Percentiles rank a stretch among this genome's conserved stretches.
Conservation (phyloP, 2,329 filamentous ascomycete genomes). For the Phialophora verrucosa region DNA sequence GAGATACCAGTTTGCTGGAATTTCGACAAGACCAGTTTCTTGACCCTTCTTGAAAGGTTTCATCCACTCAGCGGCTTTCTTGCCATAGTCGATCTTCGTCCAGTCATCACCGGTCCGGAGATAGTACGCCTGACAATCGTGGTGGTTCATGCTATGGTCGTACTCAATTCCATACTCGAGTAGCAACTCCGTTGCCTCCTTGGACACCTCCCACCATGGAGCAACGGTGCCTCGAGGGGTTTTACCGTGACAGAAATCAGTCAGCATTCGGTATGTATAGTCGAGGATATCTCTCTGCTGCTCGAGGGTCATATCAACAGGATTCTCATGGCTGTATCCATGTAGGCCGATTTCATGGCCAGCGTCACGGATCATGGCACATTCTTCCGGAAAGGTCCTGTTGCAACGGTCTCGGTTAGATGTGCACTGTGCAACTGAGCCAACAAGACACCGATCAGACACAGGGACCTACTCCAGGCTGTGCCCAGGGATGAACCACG, state of each 20-base stretch:
- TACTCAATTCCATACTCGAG: slow-evolving; percentile 52
- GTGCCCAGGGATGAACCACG: slow-evolving; percentile 70
- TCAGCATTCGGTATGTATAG: slow-evolving; percentile 75
- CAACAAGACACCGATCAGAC: neutral
- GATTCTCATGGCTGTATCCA: slow-evolving; percentile 77
- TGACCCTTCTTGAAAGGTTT: slow-evolving; percentile 55
- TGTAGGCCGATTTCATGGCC: slow-evolving; percentile 72
- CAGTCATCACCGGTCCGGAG: slow-evolving; percentile 51
- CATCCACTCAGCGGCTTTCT: slow-evolving; percentile 53
- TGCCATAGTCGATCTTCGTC: slow-evolving; percentile 52
- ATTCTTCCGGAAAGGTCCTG: slow-evolving; percentile 68
- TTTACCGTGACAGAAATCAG: slow-evolving; percentile 68
- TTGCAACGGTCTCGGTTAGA: neutral
- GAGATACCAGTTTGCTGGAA: slow-evolving; percentile 53
- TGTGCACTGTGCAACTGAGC: neutral
- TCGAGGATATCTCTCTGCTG: slow-evolving; percentile 82
- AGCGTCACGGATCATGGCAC: slow-evolving; percentile 63
- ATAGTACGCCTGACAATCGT: slow-evolving; percentile 54
- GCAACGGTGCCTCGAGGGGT: slow-evolving; percentile 74
- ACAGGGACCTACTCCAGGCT: slow-evolving; percentile 54
- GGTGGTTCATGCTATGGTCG: slow-evolving; percentile 53
- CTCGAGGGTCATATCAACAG: slow-evolving; percentile 71
- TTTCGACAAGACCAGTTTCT: slow-evolving; percentile 51
- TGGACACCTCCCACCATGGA: slow-evolving; percentile 75
- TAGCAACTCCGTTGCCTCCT: slow-evolving; percentile 63